phyloP scores from a whole-genome alignment of 768 basidiomycete species.

The Calvatia gigantea region DNA sequence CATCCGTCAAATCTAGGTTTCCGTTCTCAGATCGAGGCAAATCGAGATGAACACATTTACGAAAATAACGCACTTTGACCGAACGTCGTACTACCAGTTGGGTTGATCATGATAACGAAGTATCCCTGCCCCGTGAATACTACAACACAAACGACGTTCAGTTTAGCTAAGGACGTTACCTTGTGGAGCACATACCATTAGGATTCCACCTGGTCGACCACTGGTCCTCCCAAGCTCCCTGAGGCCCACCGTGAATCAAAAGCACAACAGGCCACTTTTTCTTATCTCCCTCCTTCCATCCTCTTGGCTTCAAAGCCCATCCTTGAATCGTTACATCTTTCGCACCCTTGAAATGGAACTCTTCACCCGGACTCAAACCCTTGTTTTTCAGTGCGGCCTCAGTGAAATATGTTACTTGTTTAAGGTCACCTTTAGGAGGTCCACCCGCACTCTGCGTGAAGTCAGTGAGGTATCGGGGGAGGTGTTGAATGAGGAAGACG shows the following conservation, averaged over 20 bases:
- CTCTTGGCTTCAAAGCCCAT: conserved; percentile 78
- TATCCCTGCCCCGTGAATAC: conserved; percentile 89
- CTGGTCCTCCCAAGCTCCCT: conserved; percentile 84
- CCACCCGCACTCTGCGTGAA: neutral
- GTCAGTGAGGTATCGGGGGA: conserved; percentile 20
- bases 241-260: conserved; percentile 82
- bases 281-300: conserved; percentile 60
- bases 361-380: conserved; percentile 59
- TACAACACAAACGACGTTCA: conserved; percentile 20
- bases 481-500: conserved; percentile 57
- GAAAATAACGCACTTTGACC: conserved; percentile 60
- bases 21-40: neutral
- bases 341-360: conserved; percentile 90
- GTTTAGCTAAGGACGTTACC: neutral
- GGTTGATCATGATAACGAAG: conserved; percentile 84
- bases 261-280: conserved; percentile 80
- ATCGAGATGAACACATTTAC: neutral
- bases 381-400: conserved; percentile 53
- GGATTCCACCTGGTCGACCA: conserved; percentile 96
- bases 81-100: conserved; percentile 91
- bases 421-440: conserved; percentile 17
- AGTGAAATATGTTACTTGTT: conserved; percentile 68
- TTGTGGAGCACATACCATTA: conserved; percentile 46
- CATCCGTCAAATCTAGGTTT: conserved; percentile 69
- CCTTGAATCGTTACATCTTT: conserved; percentile 75